phyloP scores from a whole-genome alignment of 192 early-diverging fungal species.

The Coemansia sp. region DNA sequence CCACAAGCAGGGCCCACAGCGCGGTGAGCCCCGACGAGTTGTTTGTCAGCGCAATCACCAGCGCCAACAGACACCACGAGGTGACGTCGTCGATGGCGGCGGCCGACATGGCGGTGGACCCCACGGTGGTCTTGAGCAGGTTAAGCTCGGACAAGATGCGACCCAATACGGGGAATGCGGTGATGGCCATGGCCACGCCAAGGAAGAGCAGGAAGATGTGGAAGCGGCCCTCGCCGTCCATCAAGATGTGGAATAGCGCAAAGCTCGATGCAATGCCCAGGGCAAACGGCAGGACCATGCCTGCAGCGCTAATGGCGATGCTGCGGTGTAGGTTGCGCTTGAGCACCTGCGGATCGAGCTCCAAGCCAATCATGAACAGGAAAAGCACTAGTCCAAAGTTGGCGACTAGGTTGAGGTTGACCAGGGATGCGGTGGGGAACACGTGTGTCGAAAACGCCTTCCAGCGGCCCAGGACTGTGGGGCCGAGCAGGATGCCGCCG shows the following conservation, averaged over 20 bases:
- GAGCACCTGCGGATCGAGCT: slow-evolving; percentile 68
- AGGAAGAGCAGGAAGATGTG: slow-evolving; percentile 76
- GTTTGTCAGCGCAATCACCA: slow-evolving; percentile 85
- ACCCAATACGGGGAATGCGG: slow-evolving; percentile 92
- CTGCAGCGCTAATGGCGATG: slow-evolving; percentile 67
- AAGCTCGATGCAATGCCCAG: slow-evolving; percentile 71
- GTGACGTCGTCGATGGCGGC: slow-evolving; percentile 84
- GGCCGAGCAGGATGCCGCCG: slow-evolving; percentile 86
- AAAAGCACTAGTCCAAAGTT: slow-evolving; percentile 87
- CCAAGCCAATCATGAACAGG: slow-evolving; percentile 83
- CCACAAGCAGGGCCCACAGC: slow-evolving; percentile 77
- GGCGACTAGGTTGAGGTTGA: slow-evolving; percentile 72
- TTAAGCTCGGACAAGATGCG: slow-evolving; percentile 90
- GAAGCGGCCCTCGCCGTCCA: slow-evolving; percentile 52
- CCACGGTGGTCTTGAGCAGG: slow-evolving; percentile 74
- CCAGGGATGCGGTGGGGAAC: slow-evolving; percentile 69
- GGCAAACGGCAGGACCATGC: slow-evolving; percentile 80
- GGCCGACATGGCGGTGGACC: slow-evolving; percentile 77
- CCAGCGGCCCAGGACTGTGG: slow-evolving; percentile 75
- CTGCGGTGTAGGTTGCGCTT: slow-evolving; percentile 53
- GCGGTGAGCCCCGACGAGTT: slow-evolving; percentile 64
- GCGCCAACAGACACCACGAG: slow-evolving; percentile 80
- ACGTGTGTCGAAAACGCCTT: slow-evolving; percentile 62
- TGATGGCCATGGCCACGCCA: slow-evolving; percentile 90
- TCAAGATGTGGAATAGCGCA: slow-evolving; percentile 60